phyloP scores from a whole-genome alignment of 139 green algal species.

The Coelastrella sp. region DNA sequence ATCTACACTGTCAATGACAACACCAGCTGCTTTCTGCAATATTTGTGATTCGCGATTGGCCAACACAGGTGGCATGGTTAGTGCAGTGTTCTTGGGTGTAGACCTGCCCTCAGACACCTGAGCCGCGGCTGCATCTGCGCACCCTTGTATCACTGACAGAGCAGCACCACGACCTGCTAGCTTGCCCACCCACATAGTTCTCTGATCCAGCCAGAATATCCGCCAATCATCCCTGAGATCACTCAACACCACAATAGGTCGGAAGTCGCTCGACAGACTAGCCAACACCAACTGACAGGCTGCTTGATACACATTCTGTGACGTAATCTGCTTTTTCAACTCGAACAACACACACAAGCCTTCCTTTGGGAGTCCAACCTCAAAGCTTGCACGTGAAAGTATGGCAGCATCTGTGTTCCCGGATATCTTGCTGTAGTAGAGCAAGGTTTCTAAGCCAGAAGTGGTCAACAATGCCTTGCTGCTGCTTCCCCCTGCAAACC shows the following conservation, averaged over 20 bases:
- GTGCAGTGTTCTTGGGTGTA: too few relatives aligned
- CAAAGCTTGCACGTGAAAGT: background rate
- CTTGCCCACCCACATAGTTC: background rate
- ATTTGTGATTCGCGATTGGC: too few relatives aligned
- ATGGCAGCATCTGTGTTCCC: background rate
- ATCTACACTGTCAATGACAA: too few relatives aligned
- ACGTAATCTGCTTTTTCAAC: background rate
- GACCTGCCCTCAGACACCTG: too few relatives aligned
- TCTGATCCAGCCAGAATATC: background rate
- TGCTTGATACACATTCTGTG: background rate
- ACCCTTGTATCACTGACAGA: background rate
- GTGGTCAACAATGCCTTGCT: background rate
- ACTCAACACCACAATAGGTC: background rate
- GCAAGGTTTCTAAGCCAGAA: background rate
- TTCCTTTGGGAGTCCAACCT: background rate
- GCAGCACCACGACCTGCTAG: background rate
- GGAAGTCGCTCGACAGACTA: background rate
- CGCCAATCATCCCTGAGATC: background rate
- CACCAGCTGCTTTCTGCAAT: too few relatives aligned
- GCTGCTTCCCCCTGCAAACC: background rate
- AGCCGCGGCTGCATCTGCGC: background rate
- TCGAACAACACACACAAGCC: background rate
- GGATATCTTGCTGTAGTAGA: background rate
- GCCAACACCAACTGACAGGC: background rate
- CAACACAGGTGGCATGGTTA: too few relatives aligned